Evolutionary conservation across 2,329 filamentous ascomycete genomes (phyloP).

Genomic region (Zelopaecilomyces penicillatus): DNA sequence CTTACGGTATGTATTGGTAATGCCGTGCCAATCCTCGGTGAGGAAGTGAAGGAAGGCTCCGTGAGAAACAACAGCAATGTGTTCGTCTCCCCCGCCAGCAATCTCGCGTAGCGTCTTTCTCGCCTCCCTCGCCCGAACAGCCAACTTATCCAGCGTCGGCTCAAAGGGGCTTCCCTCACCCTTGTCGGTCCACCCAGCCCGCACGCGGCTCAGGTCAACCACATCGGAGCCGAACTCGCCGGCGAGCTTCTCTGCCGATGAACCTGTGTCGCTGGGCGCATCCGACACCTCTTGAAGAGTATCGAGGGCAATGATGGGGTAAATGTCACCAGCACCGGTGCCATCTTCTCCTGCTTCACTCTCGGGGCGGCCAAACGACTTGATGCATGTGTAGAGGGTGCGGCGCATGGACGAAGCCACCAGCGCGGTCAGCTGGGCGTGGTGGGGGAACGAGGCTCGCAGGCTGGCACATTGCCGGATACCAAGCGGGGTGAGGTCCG

Average conservation of each 20-base stretch:
- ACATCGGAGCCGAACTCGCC: constrained; percentile 48
- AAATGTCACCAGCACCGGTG: constrained; percentile 19
- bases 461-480: constrained; percentile 64
- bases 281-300: constrained; percentile 71
- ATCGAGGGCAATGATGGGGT: constrained; percentile 57
- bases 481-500: constrained; percentile 68
- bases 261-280: constrained; percentile 69
- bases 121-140: constrained; percentile 51
- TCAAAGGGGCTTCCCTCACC: constrained; percentile 32
- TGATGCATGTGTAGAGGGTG: constrained; percentile 69
- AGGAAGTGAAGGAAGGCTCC: constrained; percentile 80
- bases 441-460: constrained; percentile 53
- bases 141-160: constrained; percentile 44
- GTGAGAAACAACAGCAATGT: constrained; percentile 72
- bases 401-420: constrained; percentile 73
- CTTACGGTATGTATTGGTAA: constrained; percentile 16
- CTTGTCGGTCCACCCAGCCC: constrained; percentile 66
- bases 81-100: constrained; percentile 37
- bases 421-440: constrained; percentile 58
- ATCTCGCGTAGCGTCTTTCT: constrained; percentile 48
- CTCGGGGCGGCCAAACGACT: constrained; percentile 48
- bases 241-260: constrained; percentile 42
- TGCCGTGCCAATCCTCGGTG: constrained; percentile 70
- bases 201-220: constrained; percentile 57
- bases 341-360: constrained; percentile 18